Conservation (phyloP, 257 asterid genomes). For the Primulina huaijiensis region DNA sequence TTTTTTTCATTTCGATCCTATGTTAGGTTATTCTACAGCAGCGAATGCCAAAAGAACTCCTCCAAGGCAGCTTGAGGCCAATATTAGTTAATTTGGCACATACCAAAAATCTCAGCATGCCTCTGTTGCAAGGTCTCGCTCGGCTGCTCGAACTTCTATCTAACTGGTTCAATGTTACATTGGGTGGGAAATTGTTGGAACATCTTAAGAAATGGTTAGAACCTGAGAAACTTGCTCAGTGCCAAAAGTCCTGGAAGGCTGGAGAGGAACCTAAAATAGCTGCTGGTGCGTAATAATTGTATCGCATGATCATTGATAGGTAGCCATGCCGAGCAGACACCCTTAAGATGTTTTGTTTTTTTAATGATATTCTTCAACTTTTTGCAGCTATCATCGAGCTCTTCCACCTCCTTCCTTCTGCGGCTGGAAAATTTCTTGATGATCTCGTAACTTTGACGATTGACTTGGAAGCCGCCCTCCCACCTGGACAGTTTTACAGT, state of each 20-base stretch:
- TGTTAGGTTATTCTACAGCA: conserved; percentile 91
- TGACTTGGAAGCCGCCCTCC: conserved; percentile 95
- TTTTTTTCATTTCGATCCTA: conserved; percentile 8
- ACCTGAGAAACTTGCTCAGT: conserved; percentile 92
- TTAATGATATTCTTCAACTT: conserved; percentile 17
- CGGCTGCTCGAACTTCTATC: conserved; percentile 96
- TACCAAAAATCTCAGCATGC: conserved; percentile 98
- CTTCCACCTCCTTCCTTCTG: conserved; percentile 95
- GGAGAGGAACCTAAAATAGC: conserved; percentile 99
- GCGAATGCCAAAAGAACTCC: conserved; percentile 98
- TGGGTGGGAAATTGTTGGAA: conserved; percentile 97
- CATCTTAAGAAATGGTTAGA: conserved; percentile 99
- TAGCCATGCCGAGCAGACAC: conserved; percentile 6
- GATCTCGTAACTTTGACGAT: conserved; percentile 96
- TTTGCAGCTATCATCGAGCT: conserved; percentile 97
- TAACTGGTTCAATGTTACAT: conserved; percentile 96
- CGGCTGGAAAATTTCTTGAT: conserved; percentile 97
- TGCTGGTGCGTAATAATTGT: conserved; percentile 64
- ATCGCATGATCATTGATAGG: conserved; percentile 24
- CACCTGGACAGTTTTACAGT: conserved; percentile 94
- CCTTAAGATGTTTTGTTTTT: conserved; percentile 13
- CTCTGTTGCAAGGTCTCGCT: conserved; percentile 97
- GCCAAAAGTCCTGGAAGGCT: conserved; percentile 99
- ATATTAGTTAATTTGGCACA: conserved; percentile 94
- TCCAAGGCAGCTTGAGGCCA: conserved; percentile 98